Base-by-base conservation (phyloP, 176 grass and related monocot species). In the Aechmea fasciata region DNA sequence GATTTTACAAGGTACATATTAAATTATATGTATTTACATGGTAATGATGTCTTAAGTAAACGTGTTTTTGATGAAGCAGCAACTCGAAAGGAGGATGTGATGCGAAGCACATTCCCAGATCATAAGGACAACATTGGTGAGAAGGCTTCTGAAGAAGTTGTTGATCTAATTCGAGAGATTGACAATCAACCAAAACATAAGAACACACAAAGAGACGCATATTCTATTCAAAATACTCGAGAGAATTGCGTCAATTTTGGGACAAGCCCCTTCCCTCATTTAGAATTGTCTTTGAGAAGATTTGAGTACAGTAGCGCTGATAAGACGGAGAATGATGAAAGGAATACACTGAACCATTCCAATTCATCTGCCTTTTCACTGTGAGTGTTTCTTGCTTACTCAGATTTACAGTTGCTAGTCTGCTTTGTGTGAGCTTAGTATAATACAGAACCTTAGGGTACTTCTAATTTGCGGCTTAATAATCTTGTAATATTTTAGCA, bases 251-350 rank as follows among this genome's bases (percentile, higher is more conserved):
- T 69, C 15, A 81, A 64, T 13, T 69, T 54, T 23, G 71, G 64
- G 20, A 77, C 82, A 71, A 83, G 76, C 49, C 73, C 73, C 49
- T 71, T 65, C 18, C 66, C 79, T 72, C 75, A 91, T 73, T 83
- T 99, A 63, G 87, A 94, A 63, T 82, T 99, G 2, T 99, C 90
- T 71, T 84, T 94, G 41, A 94, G 82, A 87, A 85, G 86, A 86
- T 79, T 75, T 11, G 84, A 99, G 74, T 92, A 90, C 11, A 64
- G 66, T 68, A 69, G 66, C 53, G 69, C 57, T 61, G 80, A 86
- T 52, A 90, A 75, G 75, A 50, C 70, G 65, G 80, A 88, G 50
- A 94, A 80, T 67, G 82, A 74, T 85, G 82, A 87, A 75, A 82
- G 62, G 11, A 90, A 72, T 87, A 87, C 70, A 5, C 80, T 90